Evolutionary conservation across 2,329 filamentous ascomycete genomes (phyloP).

Genomic region (Dactylellina drechsleri): DNA sequence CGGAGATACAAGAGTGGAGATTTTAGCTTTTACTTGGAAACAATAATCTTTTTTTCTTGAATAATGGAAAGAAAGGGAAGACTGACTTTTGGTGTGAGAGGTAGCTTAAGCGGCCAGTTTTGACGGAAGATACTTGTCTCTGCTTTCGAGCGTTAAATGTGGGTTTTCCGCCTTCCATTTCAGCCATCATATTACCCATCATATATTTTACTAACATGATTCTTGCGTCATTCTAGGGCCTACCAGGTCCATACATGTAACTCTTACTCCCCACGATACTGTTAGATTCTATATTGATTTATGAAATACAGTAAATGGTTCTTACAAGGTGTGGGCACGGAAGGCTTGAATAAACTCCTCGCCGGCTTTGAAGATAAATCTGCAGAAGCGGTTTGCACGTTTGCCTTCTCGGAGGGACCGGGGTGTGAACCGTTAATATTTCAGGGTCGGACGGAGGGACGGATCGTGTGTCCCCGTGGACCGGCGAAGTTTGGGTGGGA

Average conservation of each 20-base stretch:
- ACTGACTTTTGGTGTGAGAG: too few species aligned
- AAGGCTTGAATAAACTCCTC: constrained; percentile 88
- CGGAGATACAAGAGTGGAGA: too few species aligned
- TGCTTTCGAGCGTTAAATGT: constrained; percentile 85
- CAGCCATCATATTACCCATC: too few species aligned
- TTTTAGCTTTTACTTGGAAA: background rate
- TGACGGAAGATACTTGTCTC: constrained; percentile 95
- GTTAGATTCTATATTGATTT: background rate
- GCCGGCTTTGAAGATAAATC: constrained; percentile 89
- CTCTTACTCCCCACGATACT: background rate
- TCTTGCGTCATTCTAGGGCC: constrained; percentile 64
- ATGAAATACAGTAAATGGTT: constrained; percentile 82
- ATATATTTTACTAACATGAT: background rate
- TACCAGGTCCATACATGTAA: constrained; percentile 96
- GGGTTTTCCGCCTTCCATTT: background rate
- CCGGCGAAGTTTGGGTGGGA: constrained; percentile 74
- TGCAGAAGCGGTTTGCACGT: constrained; percentile 93
- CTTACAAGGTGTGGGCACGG: constrained; percentile 80
- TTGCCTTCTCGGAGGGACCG: constrained; percentile 87
- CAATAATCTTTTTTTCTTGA: background rate
- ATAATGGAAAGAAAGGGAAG: too few species aligned
- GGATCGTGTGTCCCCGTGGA: constrained; percentile 65
- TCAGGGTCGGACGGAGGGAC: constrained; percentile 79
- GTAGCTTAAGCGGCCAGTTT: constrained; percentile 83
- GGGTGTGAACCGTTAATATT: constrained; percentile 86